Evolutionary conservation across 1,284 basidiomycete species (phyloP), one percentile per base, ranked within the genome.

Genomic region (Puccinia brachypodii): DNA sequence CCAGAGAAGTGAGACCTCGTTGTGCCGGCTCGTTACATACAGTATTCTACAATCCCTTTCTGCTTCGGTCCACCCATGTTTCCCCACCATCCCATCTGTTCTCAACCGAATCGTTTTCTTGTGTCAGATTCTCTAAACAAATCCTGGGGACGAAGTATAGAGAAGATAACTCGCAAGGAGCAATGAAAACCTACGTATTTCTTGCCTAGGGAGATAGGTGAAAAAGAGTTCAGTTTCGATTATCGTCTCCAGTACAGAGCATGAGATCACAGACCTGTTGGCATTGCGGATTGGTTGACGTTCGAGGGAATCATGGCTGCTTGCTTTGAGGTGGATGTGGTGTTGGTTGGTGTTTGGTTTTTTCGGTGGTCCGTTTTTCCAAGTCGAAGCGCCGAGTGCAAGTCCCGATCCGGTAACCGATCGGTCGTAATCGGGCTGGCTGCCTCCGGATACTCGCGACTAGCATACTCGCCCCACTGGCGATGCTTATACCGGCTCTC

Each of bases 1-100:
- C 38, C 56, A 36, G 68, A 71, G 19, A 31, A 58, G 31, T 16
- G n/a, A 31, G 44, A 36, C 36, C n/a, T 25, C n/a, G 44, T 22
- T 11, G 19, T n/a, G 31, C 11, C 8, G 40, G 22, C 4, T 28
- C 22, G 69, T 16, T 50, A 62, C 75, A 6, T 28, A 96, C 95
- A 89, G 89, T 97, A 97, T 85, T 89, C 88, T 80, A 90, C 88
- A 83, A 96, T 89, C 82, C 94, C 94, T 88, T 90, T 94, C 87
- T 95, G 93, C 87, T 89, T 91, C 60, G 88, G 89, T 82, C 90
- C 89, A 74, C 89, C 88, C 86, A 91, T 90, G 88, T 92, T 92
- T 88, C 95, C 95, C 95, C 95, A 97, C 95, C 95, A 96, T 79
- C 92, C 89, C 87, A 90, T 92, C 94, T 96, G 69, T 66, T 60